Percentiles rank a stretch among this genome's conserved stretches.
Conservation (phyloP, 2,329 filamentous ascomycete species). For the Monosporascus sp. region DNA sequence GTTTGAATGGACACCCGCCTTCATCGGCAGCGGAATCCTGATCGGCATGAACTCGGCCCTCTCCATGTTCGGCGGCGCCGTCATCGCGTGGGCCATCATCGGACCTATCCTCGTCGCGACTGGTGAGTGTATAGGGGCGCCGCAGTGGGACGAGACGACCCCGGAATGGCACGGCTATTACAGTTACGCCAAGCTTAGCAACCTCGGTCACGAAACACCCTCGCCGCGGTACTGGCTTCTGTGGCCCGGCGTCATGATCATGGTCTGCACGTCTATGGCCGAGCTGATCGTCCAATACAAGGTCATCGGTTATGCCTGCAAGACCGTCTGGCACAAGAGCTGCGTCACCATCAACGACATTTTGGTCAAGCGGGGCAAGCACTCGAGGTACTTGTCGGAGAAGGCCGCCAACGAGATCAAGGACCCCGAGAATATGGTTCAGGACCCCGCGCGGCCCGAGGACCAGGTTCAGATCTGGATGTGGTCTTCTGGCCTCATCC, state of each 20-base stretch:
- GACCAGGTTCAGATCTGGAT: constrained; percentile 48
- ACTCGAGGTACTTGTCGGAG: constrained; percentile 35
- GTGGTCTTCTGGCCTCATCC: constrained; percentile 42
- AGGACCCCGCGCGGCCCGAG: constrained; percentile 42
- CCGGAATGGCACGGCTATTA: constrained; percentile 38
- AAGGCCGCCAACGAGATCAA: constrained; percentile 27
- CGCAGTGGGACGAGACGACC: constrained; percentile 25
- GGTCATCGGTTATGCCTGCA: constrained; percentile 33
- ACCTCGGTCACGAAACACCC: constrained; percentile 27
- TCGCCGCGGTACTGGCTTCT: constrained; percentile 36
- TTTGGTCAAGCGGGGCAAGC: constrained; percentile 35
- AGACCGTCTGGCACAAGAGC: constrained; percentile 41
- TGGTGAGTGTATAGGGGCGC: constrained; percentile 38
- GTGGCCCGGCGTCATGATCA: constrained; percentile 37
- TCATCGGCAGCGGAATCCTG: constrained; percentile 53
- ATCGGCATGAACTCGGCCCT: constrained; percentile 54
- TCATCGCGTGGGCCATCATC: constrained; percentile 52
- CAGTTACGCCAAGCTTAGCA: constrained; percentile 27
- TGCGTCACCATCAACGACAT: constrained; percentile 35
- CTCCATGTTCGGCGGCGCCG: constrained; percentile 49
- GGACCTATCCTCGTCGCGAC: constrained; percentile 51
- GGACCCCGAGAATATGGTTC: constrained; percentile 35
- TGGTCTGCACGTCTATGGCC: constrained; percentile 34
- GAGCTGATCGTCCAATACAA: constrained; percentile 35
- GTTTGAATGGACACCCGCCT: constrained; percentile 52